phyloP scores from a whole-genome alignment of 169 alveolate genomes.

The Plasmodium knowlesi region DNA sequence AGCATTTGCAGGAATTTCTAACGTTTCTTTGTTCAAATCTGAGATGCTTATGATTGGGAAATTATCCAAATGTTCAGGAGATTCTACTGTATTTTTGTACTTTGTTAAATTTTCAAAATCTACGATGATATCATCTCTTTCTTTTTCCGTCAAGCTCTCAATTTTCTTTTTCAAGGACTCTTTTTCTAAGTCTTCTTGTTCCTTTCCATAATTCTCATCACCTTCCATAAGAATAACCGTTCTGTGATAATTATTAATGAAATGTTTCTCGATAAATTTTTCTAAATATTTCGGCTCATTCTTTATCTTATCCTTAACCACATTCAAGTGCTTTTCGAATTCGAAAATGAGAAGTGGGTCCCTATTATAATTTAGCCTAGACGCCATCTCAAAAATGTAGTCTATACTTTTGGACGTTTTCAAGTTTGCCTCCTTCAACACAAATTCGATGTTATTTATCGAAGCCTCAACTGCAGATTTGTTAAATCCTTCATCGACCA shows the following conservation, averaged over 20 bases:
- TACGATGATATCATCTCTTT: conserved; percentile 78
- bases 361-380: conserved; percentile 51
- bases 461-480: conserved; percentile 84
- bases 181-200: conserved; percentile 66
- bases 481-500: conserved; percentile 80
- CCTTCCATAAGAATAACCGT: conserved; percentile 81
- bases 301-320: conserved; percentile 48
- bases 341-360: conserved; percentile 66
- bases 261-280: conserved; percentile 75
- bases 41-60: conserved; percentile 78
- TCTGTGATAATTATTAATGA: conserved; percentile 78
- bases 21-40: conserved; percentile 79
- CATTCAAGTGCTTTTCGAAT: conserved; percentile 40
- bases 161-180: conserved; percentile 63
- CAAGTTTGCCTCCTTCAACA: conserved; percentile 77
- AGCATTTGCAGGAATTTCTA: conserved; percentile 78
- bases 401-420: conserved; percentile 67
- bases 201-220: conserved; percentile 77
- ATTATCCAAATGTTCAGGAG: conserved; percentile 76
- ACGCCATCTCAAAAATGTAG: conserved; percentile 47
- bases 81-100: conserved; percentile 75
- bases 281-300: conserved; percentile 77
- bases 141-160: conserved; percentile 73
- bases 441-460: conserved; percentile 81
- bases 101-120: conserved; percentile 75